Percentiles rank a stretch among this genome's conserved stretches.
Evolutionary conservation across 2,329 filamentous ascomycete species (phyloP).

Genomic region (Penicillium sp.): DNA sequence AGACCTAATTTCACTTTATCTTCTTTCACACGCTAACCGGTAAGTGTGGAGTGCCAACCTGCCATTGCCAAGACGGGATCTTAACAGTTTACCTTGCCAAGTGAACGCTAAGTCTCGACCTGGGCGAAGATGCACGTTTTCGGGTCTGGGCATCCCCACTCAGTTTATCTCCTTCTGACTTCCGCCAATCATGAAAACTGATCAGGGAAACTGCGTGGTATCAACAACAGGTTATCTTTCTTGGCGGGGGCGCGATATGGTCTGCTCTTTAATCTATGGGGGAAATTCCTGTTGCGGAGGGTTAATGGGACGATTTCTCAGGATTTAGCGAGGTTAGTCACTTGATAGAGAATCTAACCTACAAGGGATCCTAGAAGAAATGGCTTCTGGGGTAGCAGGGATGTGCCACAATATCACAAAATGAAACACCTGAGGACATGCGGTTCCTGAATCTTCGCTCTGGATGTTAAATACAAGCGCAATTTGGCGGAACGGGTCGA

Average conservation of each 20-base stretch:
- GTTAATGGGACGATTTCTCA: neutral
- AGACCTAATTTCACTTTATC: neutral
- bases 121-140: neutral
- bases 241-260: neutral
- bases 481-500: neutral
- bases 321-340: neutral
- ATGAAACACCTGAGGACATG: no score
- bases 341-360: neutral
- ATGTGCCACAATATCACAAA: no score
- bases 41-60: neutral
- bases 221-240: conserved; percentile 1
- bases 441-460: no score
- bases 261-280: neutral
- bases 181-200: neutral
- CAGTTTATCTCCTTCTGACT: neutral
- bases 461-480: no score
- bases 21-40: neutral
- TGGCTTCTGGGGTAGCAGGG: no score
- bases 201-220: neutral
- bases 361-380: neutral
- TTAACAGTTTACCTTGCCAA: neutral
- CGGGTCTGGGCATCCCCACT: neutral
- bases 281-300: neutral
- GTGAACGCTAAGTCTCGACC: neutral
- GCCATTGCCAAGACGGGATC: neutral